These are phyloP conservation scores for Microthlaspi erraticum DNA, from an alignment of 345 rosid genomes.

Conservation along the genomic window DNA sequence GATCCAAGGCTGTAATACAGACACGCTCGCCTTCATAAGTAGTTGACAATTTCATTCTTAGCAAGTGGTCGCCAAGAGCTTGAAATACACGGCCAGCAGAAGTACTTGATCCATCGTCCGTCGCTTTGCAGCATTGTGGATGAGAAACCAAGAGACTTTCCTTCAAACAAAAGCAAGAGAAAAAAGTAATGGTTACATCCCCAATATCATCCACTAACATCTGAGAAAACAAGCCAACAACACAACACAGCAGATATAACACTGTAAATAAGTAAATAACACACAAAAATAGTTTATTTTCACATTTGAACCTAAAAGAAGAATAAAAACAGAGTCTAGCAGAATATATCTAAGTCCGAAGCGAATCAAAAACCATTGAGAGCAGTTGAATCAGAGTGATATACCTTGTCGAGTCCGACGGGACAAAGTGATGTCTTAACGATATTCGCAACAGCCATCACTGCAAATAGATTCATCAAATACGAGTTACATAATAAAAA, in stretches of 20 bases:
- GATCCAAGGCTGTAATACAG: constrained; percentile 67
- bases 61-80: constrained; percentile 64
- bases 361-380: background rate
- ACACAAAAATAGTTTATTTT: too few relatives aligned
- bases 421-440: constrained; percentile 96
- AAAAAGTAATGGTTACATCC: constrained; percentile 80
- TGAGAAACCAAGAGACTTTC: constrained; percentile 51
- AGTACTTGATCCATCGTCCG: constrained; percentile 41
- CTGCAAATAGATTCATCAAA: constrained; percentile 41
- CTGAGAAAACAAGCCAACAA: constrained; percentile 48
- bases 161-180: constrained; percentile 24
- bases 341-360: background rate
- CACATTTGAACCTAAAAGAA: too few relatives aligned
- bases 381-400: background rate
- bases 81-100: constrained; percentile 60
- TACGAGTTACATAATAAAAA: background rate
- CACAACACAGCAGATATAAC: too few relatives aligned
- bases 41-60: constrained; percentile 73
- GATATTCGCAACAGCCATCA: constrained; percentile 89
- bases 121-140: constrained; percentile 57
- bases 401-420: constrained; percentile 97
- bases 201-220: constrained; percentile 98
- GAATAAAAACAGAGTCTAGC: background rate
- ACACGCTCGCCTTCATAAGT: constrained; percentile 52
- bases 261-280: too few relatives aligned